Evolutionary conservation across 495 filamentous ascomycete species (phyloP), one percentile per base, ranked within the genome.

Genomic region (Daldinia caldariorum): DNA sequence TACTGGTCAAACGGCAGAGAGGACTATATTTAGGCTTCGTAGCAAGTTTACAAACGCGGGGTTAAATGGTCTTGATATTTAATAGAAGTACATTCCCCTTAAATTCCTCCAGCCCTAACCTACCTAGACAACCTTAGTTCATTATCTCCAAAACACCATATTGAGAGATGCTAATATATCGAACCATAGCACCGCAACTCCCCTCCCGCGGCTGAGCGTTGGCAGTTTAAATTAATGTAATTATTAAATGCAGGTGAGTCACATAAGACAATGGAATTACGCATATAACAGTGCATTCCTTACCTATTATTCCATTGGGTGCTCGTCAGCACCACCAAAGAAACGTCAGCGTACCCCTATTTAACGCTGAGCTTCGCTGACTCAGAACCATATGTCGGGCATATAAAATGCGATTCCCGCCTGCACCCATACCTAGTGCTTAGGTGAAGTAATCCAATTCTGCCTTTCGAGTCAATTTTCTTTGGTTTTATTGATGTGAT

Each of bases 311-410:
- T 47, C 18, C 20, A 12, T 8, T 22, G 3, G 18, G 16, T 22
- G 18, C 41, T 47, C 18, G 16, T 47, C 20, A 47, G 9, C 16
- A 47, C 22, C 43, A 18, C 43, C 18, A 47, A 61, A 56, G 59
- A 63, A 63, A 60, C n/a, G 60, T 67, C 22, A 71, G 60, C 56
- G 58, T 31, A 35, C 13, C 7, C 37, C 16, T 49, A 45, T 34
- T 49, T 56, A 38, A 41, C 29, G 26, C 64, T 39, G 37, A 35
- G 22, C 47, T n/a, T 4, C 6, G 32, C 58, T 67, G 63, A 71
- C 37, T 71, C 60, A 63, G 54, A 72, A 61, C 56, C 47, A 38
- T 57, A 67, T 53, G 18, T 65, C 64, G 60, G 61, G 26, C 56
- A 58, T 58, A 16, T 58, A 68, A 47, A 47, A 16, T 57, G 56